Base-by-base conservation (phyloP, 2,329 filamentous ascomycete genomes). In the Penicillium sp. region DNA sequence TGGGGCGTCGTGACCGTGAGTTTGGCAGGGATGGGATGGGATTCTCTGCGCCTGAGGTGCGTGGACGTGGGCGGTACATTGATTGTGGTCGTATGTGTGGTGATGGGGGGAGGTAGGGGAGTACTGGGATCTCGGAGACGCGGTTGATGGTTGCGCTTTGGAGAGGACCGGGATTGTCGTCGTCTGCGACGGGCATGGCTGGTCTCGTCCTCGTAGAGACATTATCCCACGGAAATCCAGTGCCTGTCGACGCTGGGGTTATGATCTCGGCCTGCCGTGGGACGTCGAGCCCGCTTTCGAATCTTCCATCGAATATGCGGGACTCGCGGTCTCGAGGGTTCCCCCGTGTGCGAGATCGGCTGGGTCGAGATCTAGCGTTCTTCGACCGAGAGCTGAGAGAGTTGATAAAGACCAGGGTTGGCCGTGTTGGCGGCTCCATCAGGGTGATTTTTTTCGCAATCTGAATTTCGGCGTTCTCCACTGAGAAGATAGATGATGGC, bases 381-480 rank as follows among this genome's bases (percentile, higher is more conserved):
- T 65, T 69, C 13, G 56, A 53, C 10, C 59, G 56, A 56, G 64
- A 37, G n/a, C 59, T 50, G 39, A 68, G 59, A 10, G 73, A 66
- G 35, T 69, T 72, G 58, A 75, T 74, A 54, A 70, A 64, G 37
- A 75, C 68, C 57, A 75, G 49, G 31, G 67, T 70, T 22, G 73
- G 73, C 50, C 69, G 70, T 37, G 69, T 64, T 6, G 56, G 58
- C 6, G 73, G 73, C 56, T 71, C 70, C 49, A 69, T 67, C 43
- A 72, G 64, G 3, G 66, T 73, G 54, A 75, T 66, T 58, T 71
- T 66, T 60, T 71, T 69, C 5, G 73, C 73, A 27, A 73, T 66
- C 47, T 70, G 68, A 19, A 75, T 64, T 50, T 74, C 72, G 18
- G 70, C 66, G 5, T 71, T 68, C 33, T 75, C 72, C 44, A 71